Base-by-base conservation (phyloP, 257 asterid genomes). In the Handroanthus guayacan region DNA sequence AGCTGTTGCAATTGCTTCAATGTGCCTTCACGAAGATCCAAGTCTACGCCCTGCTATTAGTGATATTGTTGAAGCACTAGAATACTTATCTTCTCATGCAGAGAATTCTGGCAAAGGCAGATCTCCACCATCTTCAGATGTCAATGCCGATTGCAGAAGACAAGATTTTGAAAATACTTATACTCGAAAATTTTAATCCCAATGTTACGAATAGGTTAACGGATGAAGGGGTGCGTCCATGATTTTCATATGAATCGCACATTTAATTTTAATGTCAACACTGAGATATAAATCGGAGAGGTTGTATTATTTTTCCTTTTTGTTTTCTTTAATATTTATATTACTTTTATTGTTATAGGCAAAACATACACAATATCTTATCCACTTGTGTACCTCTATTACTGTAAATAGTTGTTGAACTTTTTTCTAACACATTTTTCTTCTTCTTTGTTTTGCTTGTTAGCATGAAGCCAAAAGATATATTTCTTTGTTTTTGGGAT, bases 21-120 rank as follows among this genome's bases (percentile, higher is more conserved):
- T 90, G 97, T 90, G 97, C 63, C 88, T 90, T 54, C 91, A 89
- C 37, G 94, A 89, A 56, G 90, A 89, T 38, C 91, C 91, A 6
- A 83, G 67, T 44, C 79, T 83, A 54, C 91, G 95, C 1, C 97
- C 97, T 16, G 54, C 50, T 41, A 83, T 83, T 52, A 83, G 86
- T 9, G 97, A 89, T 36, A 84, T 89, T 60, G 91, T 82, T 37
- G 73, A 65, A 17, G 95, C 97, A 5, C 91, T 91, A 9, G 95
- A 89, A 14, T 91, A 81, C 83, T 66, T 91, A 5, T 81, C 83
- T 68, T 64, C 87, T 71, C 84, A 86, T 65, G 86, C 86, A 1
- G 88, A 2, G 81, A 67, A 75, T 25, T 76, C 79, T 9, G 74
- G 31, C 50, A 76, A 60, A 61, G 66, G 68, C 12, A 72, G 77